Base-by-base conservation (phyloP, 306 rosid species). In the Rosa multiflora region DNA sequence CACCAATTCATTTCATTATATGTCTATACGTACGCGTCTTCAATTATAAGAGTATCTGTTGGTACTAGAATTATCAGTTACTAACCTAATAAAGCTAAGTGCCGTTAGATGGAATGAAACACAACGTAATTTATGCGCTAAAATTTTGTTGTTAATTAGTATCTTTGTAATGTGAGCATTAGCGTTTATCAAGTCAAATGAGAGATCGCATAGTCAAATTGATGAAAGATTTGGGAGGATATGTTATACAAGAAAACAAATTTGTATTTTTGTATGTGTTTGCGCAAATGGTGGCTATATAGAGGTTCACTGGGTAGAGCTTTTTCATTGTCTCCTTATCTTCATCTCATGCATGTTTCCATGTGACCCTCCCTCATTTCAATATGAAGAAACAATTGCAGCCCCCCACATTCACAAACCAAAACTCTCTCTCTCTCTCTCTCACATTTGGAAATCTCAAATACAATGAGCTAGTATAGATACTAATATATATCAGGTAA, bases 281-380 rank as follows among this genome's bases (percentile, higher is more conserved):
- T 62, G 75, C 77, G 82, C 78, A 55, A 63, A 82, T 51, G 59
- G 67, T 76, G 85, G 47, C 48, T 67, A 20, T 51, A 35, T 79
- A 39, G 8, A 53, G 76, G 72, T 42, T 15, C n/a, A 20, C 21
- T n/a, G 10, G 32, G 75, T 26, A 52, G 46, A 64, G 37, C 23
- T 2, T 53, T 53, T 20, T 21, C 61, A 20, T n/a, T 14, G 18
- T 59, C 66, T 26, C 40, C 67, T 72, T 62, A 5, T 58, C 40
- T 47, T 51, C 76, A 56, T n/a, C 82, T 76, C 86, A 76, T 79
- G 86, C 68, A 63, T 63, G 42, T 79, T 78, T 82, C 88, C 86
- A 85, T 79, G 88, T 85, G 88, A 82, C 59, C 72, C 78, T 58
- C 23, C 42, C 68, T 62, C 42, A 71, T 29, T 76, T 52, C 72